A percentile compares a stretch with the other conserved stretches of the same genome.
Conservation (phyloP, 106 monocot species). For the Xerophyta viscosa region DNA sequence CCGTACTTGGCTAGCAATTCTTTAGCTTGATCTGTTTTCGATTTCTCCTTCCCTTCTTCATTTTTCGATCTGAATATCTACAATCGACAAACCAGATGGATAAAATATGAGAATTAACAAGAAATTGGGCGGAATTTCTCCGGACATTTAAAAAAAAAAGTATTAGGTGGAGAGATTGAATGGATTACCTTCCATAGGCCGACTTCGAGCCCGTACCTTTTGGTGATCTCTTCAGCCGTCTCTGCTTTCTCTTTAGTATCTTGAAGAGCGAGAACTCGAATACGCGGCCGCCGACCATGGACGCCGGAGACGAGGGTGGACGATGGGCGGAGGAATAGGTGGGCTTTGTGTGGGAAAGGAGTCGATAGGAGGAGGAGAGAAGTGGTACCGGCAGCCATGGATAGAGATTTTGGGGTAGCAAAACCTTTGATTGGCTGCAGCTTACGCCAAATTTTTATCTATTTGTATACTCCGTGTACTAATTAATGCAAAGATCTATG, state of each 20-base stretch:
- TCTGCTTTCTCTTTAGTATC: constrained; percentile 42
- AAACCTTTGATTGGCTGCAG: too few species aligned
- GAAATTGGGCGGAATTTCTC: not conserved
- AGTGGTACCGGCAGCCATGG: too few species aligned
- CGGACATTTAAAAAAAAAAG: not conserved
- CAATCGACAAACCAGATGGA: not conserved
- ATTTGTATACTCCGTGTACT: too few species aligned
- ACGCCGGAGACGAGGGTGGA: constrained; percentile 1
- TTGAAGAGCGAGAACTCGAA: constrained; percentile 30
- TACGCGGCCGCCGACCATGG: not conserved
- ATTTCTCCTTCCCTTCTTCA: constrained; percentile 35
- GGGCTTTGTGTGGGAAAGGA: not conserved
- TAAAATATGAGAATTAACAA: not conserved
- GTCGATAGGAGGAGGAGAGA: constrained; percentile 1
- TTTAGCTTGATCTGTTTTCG: constrained; percentile 78
- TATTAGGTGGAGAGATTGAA: too few species aligned
- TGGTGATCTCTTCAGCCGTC: constrained; percentile 53
- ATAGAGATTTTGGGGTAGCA: too few species aligned
- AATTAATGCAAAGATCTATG: too few species aligned
- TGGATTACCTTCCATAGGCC: constrained; percentile 96
- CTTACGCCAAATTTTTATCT: too few species aligned
- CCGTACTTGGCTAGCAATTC: constrained; percentile 87
- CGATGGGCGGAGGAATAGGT: not conserved
- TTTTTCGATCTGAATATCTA: constrained; percentile 82
- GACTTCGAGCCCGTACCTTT: constrained; percentile 83